These are phyloP conservation scores for Juglanconis sp. DNA, from an alignment of 2,329 filamentous ascomycete genomes.

Conservation along the genomic window DNA sequence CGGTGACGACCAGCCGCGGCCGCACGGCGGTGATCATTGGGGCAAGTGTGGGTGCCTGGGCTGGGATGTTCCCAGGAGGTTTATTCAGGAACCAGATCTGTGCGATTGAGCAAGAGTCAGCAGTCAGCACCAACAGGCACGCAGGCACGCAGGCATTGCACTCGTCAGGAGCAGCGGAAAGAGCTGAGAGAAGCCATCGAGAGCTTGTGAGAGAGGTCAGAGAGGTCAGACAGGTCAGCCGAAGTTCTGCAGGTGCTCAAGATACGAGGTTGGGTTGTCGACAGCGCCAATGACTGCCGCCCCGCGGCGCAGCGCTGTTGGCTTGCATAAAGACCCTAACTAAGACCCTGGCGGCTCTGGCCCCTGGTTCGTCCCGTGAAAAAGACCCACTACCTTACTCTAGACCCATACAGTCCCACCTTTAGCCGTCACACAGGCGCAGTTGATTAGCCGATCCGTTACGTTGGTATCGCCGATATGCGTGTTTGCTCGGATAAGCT, in stretches of 20 bases:
- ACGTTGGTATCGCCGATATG: neutral
- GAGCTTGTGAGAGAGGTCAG: too few relatives aligned
- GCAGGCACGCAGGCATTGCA: neutral
- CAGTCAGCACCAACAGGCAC: neutral
- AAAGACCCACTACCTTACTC: too few relatives aligned
- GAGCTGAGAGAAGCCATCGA: too few relatives aligned
- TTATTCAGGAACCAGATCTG: neutral
- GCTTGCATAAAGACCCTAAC: neutral
- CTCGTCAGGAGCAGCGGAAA: neutral
- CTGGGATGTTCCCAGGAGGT: neutral
- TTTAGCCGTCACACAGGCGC: neutral
- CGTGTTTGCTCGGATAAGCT: neutral
- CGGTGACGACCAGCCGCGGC: slow-evolving; percentile 2
- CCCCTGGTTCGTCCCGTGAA: too few relatives aligned
- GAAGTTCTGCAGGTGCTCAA: too few relatives aligned
- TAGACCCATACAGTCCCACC: neutral
- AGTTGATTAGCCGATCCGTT: neutral
- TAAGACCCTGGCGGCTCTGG: neutral
- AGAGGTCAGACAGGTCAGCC: too few relatives aligned
- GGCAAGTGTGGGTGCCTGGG: neutral
- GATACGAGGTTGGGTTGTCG: too few relatives aligned
- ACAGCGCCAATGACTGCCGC: neutral
- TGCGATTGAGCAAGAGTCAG: neutral
- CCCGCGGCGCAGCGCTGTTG: too few relatives aligned
- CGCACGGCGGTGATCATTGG: slow-evolving; percentile 14